Evolutionary conservation across 768 basidiomycete species (phyloP), one percentile per base, ranked within the genome.

Genomic region (Serendipita sp.): DNA sequence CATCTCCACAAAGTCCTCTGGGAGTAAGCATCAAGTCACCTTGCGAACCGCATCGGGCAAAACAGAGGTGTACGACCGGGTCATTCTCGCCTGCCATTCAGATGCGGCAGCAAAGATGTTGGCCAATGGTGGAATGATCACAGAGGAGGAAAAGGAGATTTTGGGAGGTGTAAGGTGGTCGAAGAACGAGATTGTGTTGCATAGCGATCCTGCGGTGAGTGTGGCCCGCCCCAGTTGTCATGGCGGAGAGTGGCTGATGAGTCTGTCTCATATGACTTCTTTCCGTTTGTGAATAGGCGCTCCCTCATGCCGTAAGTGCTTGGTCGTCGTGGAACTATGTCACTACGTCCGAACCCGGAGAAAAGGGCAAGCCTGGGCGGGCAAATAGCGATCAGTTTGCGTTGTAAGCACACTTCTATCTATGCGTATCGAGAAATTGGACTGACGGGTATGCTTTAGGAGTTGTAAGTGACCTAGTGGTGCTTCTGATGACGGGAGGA

Each of bases 401-500:
- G 4, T 71, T 87, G 86, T 86, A 68, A 66, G 83, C 24, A 24
- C 24, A 24, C 24, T 24, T 24, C 24, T 24, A 24, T 24, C 24
- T 96, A 96, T 73, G 92, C 85, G 35, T 99, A 97, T 76, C 98
- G 98, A 96, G 98, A 63, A 24, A 18, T 46, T 65, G 45, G 63
- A 0, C 66, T 68, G 5, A 41, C 5, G 5, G 38, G 38, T 41
- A 41, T 58, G 98, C 34, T 68, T 7, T 66, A 81, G 78, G 66
- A 80, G 81, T 34, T 81, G 80, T 79, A 73, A 68, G 69, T 72
- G 96, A 99, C 83, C 98, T 98, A 74, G 89, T 99, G 70, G 86
- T 99, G 66, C 81, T 99, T 63, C 81, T 99, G 71, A 99, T 98
- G 67, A 94, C 95, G 16, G 96, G 96, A 24, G 24, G 24, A 24